phyloP scores from a whole-genome alignment of 768 basidiomycete genomes.

The Pleurotus salmoneostramineus region DNA sequence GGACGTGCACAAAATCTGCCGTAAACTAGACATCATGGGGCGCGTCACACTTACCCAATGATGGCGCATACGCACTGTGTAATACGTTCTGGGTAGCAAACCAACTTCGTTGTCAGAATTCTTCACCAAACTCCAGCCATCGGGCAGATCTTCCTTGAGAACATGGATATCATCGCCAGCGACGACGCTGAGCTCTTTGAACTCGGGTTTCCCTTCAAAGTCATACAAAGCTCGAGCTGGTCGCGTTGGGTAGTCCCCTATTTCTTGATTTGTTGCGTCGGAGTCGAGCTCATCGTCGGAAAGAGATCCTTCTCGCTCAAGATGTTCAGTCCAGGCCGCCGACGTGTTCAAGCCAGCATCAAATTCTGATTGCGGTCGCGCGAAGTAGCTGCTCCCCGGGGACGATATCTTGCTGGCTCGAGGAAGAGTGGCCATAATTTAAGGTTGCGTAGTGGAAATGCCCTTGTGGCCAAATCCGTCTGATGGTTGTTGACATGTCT shows the following conservation, averaged over 20 bases:
- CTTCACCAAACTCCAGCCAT: conserved; percentile 80
- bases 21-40: conserved; percentile 47
- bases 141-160: conserved; percentile 67
- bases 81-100: conserved; percentile 66
- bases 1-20: conserved; percentile 43
- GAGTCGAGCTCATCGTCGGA: conserved; percentile 49
- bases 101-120: conserved; percentile 57
- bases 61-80: conserved; percentile 47
- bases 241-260: conserved; percentile 24
- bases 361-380: conserved; percentile 46
- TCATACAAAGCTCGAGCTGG: conserved; percentile 68
- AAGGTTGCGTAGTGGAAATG: neutral
- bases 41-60: neutral
- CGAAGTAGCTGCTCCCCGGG: conserved; percentile 10
- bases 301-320: conserved; percentile 41
- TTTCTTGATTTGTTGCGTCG: conserved; percentile 25
- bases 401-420: conserved; percentile 22
- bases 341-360: conserved; percentile 80
- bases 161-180: conserved; percentile 71
- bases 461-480: conserved; percentile 5
- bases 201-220: conserved; percentile 75
- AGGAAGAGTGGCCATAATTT: conserved; percentile 32
- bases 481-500: neutral
- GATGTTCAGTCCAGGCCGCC: conserved; percentile 68
- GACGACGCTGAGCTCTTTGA: conserved; percentile 62